Evolutionary conservation across 129 eudicot genomes (phyloP).

Genomic region (Flaveria linearis): DNA sequence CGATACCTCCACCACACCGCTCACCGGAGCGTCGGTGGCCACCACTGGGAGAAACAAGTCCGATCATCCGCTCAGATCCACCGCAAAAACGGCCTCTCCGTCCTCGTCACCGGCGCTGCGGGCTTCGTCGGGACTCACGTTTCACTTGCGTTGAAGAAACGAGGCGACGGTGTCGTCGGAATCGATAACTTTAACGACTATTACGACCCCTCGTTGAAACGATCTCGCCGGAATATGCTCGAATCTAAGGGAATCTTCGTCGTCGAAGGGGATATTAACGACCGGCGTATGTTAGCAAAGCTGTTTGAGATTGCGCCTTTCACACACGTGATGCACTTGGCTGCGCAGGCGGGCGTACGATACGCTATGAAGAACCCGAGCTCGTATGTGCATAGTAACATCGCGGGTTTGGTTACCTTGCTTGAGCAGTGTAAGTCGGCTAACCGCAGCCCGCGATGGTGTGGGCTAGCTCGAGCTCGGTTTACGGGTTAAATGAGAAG

Average conservation of each 20-base stretch:
- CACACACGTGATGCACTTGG: conserved; percentile 51
- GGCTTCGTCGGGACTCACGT: conserved; percentile 53
- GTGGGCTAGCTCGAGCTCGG: conserved; percentile 48
- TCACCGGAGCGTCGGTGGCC: conserved; percentile 13
- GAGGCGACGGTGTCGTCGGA: conserved; percentile 53
- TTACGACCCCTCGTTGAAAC: conserved; percentile 47
- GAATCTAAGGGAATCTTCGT: conserved; percentile 19
- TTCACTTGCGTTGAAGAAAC: conserved; percentile 38
- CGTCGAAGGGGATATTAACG: conserved; percentile 44
- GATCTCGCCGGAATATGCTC: conserved; percentile 23
- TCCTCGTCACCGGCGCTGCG: conserved; percentile 52
- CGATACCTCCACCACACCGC: conserved; percentile 17
- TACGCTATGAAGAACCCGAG: conserved; percentile 50
- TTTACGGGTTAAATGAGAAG: conserved; percentile 43
- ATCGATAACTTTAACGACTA: conserved; percentile 44
- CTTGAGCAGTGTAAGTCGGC: conserved; percentile 37
- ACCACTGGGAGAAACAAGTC: conserved; percentile 42
- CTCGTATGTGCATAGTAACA: conserved; percentile 45
- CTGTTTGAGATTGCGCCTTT: conserved; percentile 32
- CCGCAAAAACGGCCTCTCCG: conserved; percentile 40
- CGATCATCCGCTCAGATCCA: conserved; percentile 41
- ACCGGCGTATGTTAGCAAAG: conserved; percentile 33
- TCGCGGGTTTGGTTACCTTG: conserved; percentile 43
- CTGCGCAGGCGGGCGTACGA: conserved; percentile 52
- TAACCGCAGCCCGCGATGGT: conserved; percentile 42